These are phyloP conservation scores for Daldinia caldariorum DNA, from an alignment of 495 filamentous ascomycete genomes.

Conservation along the genomic window DNA sequence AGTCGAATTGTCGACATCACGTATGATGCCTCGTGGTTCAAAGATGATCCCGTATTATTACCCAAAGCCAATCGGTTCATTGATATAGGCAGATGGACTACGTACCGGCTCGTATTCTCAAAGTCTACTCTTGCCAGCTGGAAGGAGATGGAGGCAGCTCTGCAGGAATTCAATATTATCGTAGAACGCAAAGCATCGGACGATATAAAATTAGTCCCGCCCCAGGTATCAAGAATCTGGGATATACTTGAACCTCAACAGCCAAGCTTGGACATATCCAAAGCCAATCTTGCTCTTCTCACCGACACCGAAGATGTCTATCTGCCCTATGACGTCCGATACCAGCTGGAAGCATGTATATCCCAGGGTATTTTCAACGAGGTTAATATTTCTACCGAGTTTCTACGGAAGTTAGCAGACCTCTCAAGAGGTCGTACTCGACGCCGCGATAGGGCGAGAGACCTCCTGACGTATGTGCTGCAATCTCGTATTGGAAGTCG, in stretches of 20 bases:
- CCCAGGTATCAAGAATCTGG: constrained; percentile 58
- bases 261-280: constrained; percentile 10
- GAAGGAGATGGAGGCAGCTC: constrained; percentile 58
- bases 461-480: constrained; percentile 54
- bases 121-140: constrained; percentile 48
- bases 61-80: constrained; percentile 67
- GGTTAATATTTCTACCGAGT: constrained; percentile 71
- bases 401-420: constrained; percentile 67
- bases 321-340: constrained; percentile 78
- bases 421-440: constrained; percentile 48
- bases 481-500: constrained; percentile 36
- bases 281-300: constrained; percentile 50
- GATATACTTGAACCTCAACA: constrained; percentile 61
- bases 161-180: constrained; percentile 79
- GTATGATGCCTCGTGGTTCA: constrained; percentile 56
- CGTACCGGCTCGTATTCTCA: constrained; percentile 66
- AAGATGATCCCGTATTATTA: constrained; percentile 60
- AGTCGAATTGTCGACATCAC: constrained; percentile 77
- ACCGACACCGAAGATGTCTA: constrained; percentile 50
- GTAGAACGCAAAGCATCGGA: constrained; percentile 50
- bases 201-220: constrained; percentile 36
- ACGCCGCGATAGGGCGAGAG: constrained; percentile 49
- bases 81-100: constrained; percentile 83
- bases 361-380: constrained; percentile 84
- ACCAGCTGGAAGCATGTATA: constrained; percentile 92